These are phyloP conservation scores for Cercospora brassicicola DNA, from an alignment of 2,329 filamentous ascomycete species.

Conservation along the genomic window DNA sequence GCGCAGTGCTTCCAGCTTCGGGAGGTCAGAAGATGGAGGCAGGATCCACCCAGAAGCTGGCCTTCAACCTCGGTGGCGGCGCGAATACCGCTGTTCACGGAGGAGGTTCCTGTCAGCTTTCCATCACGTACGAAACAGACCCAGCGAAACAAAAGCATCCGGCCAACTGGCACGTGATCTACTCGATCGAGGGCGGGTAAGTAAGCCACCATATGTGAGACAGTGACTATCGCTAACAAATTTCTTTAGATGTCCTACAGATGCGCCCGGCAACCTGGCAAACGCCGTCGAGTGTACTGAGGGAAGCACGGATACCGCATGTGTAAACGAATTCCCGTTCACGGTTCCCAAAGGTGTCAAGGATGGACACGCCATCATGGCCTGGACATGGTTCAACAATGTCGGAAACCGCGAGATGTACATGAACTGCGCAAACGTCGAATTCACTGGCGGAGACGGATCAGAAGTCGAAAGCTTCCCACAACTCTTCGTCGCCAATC, in stretches of 20 bases:
- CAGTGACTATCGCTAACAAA: no score
- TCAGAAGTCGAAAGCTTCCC: constrained; percentile 64
- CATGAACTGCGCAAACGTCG: constrained; percentile 56
- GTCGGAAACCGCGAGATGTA: constrained; percentile 94
- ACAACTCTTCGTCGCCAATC: constrained; percentile 73
- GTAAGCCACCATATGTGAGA: no score
- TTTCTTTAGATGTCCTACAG: constrained; percentile 61
- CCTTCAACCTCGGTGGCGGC: constrained; percentile 54
- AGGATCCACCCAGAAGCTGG: constrained; percentile 62
- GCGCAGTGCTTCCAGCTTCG: constrained; percentile 49
- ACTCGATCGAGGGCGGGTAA: constrained; percentile 75
- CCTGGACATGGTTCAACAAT: constrained; percentile 95
- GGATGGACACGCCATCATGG: constrained; percentile 74
- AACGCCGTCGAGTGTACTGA: constrained; percentile 33
- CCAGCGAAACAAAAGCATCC: constrained; percentile 57
- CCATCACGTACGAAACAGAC: constrained; percentile 73
- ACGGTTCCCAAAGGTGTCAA: constrained; percentile 70
- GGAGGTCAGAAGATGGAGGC: constrained; percentile 59
- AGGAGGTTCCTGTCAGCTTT: constrained; percentile 88
- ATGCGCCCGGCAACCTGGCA: constrained; percentile 55
- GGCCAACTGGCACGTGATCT: constrained; percentile 82
- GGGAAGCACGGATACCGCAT: constrained; percentile 24
- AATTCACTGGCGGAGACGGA: constrained; percentile 58
- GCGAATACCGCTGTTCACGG: constrained; percentile 76
- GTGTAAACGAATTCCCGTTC: constrained; percentile 64